Evolutionary conservation across 257 asterid species (phyloP).

Genomic region (Vinca minor): DNA sequence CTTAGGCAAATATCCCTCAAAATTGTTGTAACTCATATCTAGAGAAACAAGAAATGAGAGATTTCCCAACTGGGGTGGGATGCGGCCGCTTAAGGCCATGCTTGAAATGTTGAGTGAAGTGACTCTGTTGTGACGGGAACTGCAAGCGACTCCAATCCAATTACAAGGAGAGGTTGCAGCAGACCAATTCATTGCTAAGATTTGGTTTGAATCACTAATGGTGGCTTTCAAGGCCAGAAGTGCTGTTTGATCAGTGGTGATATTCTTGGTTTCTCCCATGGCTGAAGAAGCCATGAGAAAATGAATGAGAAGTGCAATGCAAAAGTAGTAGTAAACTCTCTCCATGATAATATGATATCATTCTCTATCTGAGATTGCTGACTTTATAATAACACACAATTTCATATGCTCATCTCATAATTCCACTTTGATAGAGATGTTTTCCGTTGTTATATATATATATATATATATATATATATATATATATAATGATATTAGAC

Average conservation of each 20-base stretch:
- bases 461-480: too few species aligned
- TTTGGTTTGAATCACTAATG: neutral
- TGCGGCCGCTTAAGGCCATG: neutral
- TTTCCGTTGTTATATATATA: too few species aligned
- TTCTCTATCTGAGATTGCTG: neutral
- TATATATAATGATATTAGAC: too few species aligned
- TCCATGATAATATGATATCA: too few species aligned
- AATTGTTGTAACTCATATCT: conserved; percentile 17
- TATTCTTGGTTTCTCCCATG: neutral
- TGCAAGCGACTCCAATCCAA: neutral
- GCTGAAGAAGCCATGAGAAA: neutral
- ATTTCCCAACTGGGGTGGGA: neutral
- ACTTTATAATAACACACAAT: too few species aligned
- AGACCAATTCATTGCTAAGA: neutral
- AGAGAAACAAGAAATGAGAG: conserved; percentile 18
- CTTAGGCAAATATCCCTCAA: conserved; percentile 20
- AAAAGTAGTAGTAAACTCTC: neutral
- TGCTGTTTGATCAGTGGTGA: neutral
- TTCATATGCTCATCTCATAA: too few species aligned
- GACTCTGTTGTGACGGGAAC: neutral
- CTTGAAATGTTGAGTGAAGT: neutral
- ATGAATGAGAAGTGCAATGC: neutral
- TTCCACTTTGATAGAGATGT: too few species aligned
- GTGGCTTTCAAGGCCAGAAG: neutral
- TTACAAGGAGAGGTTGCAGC: neutral